Base-by-base conservation (phyloP, 73 alveolate species). In the Uronychia binucleata region DNA sequence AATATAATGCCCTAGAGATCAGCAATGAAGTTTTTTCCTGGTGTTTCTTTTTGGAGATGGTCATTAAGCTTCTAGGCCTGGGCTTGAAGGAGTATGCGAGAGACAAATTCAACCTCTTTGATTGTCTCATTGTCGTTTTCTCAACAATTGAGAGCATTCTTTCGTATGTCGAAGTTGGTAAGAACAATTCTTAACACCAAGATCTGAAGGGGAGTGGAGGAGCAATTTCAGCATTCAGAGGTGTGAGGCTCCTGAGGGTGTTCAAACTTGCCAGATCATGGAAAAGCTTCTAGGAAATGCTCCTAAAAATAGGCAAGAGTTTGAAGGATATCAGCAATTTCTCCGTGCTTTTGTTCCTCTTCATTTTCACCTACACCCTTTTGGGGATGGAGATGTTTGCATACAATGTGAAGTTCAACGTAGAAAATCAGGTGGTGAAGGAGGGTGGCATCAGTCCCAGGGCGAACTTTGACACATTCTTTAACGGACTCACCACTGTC, bases 301-400 rank as follows among this genome's bases (percentile, higher is more conserved):
- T 88, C 25, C 30, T 33, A 27, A 81, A 77, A 1, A 81, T 88
- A 0, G 86, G 77, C 0, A 74, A 75, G 28, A 59, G 88, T 19
- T 74, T 88, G 14, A 81, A 81, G 32, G 94, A 81, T 74, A 81
- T 88, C 31, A 32, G 87, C 0, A 81, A 59, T 67, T 88, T 81
- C 75, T 35, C 84, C 26, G 76, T 92, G 28, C 83, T 92, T 5
- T 77, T 89, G 57, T 86, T 92, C 57, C 28, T 92, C 8, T 79
- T 92, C 34, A 84, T 92, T 82, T 83, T 92, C 58, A 92, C 90
- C 28, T 88, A 91, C 46, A 79, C 91, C 26, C 60, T 92, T 58
- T 59, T 92, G 1, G 97, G 97, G 30, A 67, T 92, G 86, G 94
- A 92, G 59, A 28, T 88, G 34, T 92, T 88, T 84, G 94, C 94